Conservation (phyloP, 305 asterid species). For the Ajuga reptans region DNA sequence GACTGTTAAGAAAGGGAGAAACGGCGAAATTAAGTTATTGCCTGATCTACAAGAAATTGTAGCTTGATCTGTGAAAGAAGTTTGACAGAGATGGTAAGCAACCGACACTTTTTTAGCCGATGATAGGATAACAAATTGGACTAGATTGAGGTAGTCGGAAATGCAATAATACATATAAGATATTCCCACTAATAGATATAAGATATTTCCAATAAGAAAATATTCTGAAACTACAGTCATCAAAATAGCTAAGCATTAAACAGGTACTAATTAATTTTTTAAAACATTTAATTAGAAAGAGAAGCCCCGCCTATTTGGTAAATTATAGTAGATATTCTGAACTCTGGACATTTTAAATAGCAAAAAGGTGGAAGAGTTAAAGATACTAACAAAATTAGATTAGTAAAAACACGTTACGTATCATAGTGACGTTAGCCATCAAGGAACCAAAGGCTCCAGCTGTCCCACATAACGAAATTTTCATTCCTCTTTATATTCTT, state of each 20-base stretch:
- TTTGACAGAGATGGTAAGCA: background rate
- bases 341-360: background rate
- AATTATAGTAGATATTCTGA: background rate
- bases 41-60: background rate
- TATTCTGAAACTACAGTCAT: background rate
- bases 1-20: background rate
- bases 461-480: background rate
- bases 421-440: conserved; percentile 12
- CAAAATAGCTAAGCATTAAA: conserved; percentile 1
- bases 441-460: background rate
- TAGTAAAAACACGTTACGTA: background rate
- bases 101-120: background rate
- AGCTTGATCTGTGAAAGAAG: background rate
- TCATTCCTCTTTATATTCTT: background rate
- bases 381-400: conserved; percentile 1
- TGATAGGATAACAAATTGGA: background rate
- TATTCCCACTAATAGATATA: background rate
- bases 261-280: background rate
- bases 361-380: background rate
- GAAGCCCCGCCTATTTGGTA: background rate
- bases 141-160: background rate
- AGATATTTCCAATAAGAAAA: background rate
- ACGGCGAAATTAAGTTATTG: background rate
- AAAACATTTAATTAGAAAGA: conserved; percentile 1
- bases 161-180: background rate